Base-by-base conservation (phyloP, 345 rosid species). In the Salix dunnii region DNA sequence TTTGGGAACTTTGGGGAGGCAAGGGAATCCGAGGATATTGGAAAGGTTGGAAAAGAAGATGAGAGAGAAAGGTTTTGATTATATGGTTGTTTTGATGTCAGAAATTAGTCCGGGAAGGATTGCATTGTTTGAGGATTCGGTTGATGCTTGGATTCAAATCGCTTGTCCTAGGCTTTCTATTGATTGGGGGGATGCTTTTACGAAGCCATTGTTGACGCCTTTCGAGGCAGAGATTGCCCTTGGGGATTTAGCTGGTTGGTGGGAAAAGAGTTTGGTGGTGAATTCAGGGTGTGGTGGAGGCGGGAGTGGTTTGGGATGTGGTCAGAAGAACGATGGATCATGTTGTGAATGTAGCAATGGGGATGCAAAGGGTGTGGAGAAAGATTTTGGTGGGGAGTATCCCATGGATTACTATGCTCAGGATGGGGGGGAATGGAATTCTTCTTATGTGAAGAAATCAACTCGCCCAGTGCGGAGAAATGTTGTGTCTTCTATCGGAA, bases 381-480 rank as follows among this genome's bases (percentile, higher is more conserved):
- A 80, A 1, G 84, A 77, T 14, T 74, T 78, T 13, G 81, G 64
- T 33, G 93, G 92, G 40, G 94, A 90, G 72, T 93, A 95, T 78
- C 97, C 98, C 1, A 93, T 95, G 99, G 98, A 95, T 85, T 95
- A 95, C 74, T 93, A 90, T 84, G 97, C 98, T 17, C 94, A 93
- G 81, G 92, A 95, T 71, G 99, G 99, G 60, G 99, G 98, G 40
- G 96, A 89, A 28, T 93, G 99, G 98, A 93, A 93, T 83, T 95
- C 99, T 2, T 87, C 96, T 14, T 90, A 95, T 79, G 82, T 84
- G 70, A 93, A 89, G 87, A 95, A 91, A 85, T 18, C 78, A 14
- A 80, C 83, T 43, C 91, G 90, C 51, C 86, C 89, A 53, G 11
- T 71, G 30, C 28, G 61, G 31, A 65, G 72, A 78, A 72, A 72